Evolutionary conservation across 2,329 filamentous ascomycete species (phyloP), one percentile per base, ranked within the genome.

Genomic region (Ophiocordyceps robertsii): DNA sequence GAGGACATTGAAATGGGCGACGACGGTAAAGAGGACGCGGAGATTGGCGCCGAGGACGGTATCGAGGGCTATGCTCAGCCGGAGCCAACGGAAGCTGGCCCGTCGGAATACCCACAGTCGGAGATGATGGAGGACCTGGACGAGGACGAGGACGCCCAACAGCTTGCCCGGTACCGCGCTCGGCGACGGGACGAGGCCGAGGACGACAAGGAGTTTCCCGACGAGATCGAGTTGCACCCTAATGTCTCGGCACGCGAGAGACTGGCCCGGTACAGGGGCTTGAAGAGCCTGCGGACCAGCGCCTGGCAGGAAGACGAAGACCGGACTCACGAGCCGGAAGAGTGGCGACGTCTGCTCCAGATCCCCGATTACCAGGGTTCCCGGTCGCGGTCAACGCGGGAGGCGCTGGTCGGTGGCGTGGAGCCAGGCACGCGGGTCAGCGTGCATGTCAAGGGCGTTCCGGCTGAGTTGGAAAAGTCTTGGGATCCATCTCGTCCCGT

Each of bases 141-240:
- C 53, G 88, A 95, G 48, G 88, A 93, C 55, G 83, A 75, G 12
- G 75, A 82, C 50, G 75, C 84, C 2, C 73, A 80, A 52, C 80
- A 93, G 56, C 72, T 98, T 35, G 84, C 80, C 43, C 82, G 82
- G 37, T 98, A 88, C 63, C 80, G 92, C 33, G 72, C 77, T 41
- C 79, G 80, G 49, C 86, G 88, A 55, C 78, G 80, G 41, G 79
- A 80, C 21, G 90, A 95, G 51, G 86, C 80, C 4, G 77, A 89
- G 40, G 89, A 96, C 13, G 92, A 98, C 60, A 76, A 84, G 43
- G 90, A 96, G 60, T 98, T 96, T 61, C 92, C 92, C 0, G 92
- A 98, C 51, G 92, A 98, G 62, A 92, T 98, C 44, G 93, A 98
- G 61, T 69, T 98, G 42, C 86, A 85, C 50, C 92, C 93, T 0